Conservation (phyloP, 2,329 filamentous ascomycete genomes). For the Aureobasidium musti region DNA sequence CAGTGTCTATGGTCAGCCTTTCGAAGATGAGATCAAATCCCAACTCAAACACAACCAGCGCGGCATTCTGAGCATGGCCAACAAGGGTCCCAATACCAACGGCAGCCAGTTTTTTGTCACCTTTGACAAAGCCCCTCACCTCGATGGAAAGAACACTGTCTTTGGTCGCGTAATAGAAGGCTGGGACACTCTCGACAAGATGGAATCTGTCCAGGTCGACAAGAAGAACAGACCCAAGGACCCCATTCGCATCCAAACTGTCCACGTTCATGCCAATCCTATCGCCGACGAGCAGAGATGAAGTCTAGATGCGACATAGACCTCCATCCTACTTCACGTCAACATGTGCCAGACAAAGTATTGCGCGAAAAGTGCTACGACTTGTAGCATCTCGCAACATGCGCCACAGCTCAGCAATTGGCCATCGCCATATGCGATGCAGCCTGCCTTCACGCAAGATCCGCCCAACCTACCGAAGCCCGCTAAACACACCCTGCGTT, state of each 20-base stretch:
- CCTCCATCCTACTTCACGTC: background rate
- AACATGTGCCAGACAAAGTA: background rate
- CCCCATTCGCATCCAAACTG: slow-evolving; percentile 64
- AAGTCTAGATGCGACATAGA: slow-evolving; percentile 6
- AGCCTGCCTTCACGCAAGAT: background rate
- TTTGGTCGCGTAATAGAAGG: slow-evolving; percentile 70
- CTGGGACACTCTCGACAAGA: slow-evolving; percentile 64
- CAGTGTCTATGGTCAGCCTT: slow-evolving; percentile 69
- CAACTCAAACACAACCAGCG: slow-evolving; percentile 49
- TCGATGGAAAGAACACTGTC: slow-evolving; percentile 82
- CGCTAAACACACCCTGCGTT: background rate
- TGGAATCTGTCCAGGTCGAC: slow-evolving; percentile 73
- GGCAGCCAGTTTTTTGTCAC: slow-evolving; percentile 86
- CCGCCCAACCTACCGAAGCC: background rate
- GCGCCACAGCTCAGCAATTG: background rate
- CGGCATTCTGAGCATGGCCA: slow-evolving; percentile 85
- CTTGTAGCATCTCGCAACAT: background rate
- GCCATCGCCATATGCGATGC: background rate
- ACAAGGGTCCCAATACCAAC: slow-evolving; percentile 89
- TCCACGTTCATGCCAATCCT: slow-evolving; percentile 79
- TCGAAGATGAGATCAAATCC: slow-evolving; percentile 78
- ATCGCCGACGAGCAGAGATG: slow-evolving; percentile 55
- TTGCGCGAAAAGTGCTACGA: background rate
- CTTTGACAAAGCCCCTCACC: slow-evolving; percentile 73
- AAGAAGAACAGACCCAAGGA: slow-evolving; percentile 75